Conservation (phyloP, 441 rosid species). For the Gossypium schwendimanii region DNA sequence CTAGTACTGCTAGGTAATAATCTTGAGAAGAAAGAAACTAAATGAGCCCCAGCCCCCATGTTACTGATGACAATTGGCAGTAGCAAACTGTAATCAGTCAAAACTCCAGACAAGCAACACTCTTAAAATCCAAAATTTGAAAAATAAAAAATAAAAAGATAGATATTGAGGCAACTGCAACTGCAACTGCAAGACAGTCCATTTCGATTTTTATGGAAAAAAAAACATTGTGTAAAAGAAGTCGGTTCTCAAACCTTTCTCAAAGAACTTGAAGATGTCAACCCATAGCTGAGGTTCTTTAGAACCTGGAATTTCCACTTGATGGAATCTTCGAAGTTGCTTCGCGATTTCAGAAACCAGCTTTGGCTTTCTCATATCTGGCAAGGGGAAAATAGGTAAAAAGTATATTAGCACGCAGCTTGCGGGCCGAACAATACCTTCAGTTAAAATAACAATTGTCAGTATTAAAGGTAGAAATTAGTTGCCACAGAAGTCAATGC, state of each 20-base stretch:
- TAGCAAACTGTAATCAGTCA: not conserved
- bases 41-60: not conserved
- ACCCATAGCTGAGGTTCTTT: constrained; percentile 92
- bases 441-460: not conserved
- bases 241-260: constrained; percentile 45
- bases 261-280: constrained; percentile 78
- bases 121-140: not conserved
- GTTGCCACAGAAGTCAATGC: not conserved
- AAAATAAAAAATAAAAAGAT: not conserved
- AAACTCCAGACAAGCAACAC: not conserved
- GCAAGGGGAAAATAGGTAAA: constrained; percentile 12
- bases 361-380: constrained; percentile 81
- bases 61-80: not conserved
- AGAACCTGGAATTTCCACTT: constrained; percentile 79
- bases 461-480: not conserved
- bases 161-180: not conserved
- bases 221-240: not conserved
- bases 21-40: not conserved
- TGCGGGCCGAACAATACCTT: not conserved
- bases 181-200: not conserved
- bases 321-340: constrained; percentile 73
- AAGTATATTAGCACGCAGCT: not conserved
- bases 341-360: constrained; percentile 83
- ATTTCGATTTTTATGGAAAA: not conserved
- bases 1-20: not conserved